These are phyloP conservation scores for Baudoinia panamericana DNA, from an alignment of 495 filamentous ascomycete genomes.

Conservation along the genomic window DNA sequence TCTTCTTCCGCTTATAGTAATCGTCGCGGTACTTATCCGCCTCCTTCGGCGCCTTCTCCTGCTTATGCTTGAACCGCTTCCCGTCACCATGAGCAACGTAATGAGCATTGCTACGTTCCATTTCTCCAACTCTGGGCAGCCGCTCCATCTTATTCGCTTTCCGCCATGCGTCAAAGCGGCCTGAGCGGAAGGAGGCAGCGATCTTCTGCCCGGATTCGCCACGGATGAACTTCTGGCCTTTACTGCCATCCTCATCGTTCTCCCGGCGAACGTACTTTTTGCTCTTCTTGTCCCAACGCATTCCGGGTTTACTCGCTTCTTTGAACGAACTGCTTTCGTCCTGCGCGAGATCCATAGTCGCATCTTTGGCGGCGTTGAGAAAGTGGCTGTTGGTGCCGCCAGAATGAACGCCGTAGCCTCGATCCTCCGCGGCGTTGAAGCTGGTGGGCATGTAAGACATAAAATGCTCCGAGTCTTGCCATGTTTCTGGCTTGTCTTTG, in stretches of 20 bases:
- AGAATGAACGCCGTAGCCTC: conserved; percentile 82
- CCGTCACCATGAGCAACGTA: conserved; percentile 22
- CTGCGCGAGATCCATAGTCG: conserved; percentile 76
- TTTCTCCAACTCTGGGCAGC: conserved; percentile 69
- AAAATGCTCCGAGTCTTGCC: conserved; percentile 77
- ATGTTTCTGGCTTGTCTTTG: conserved; percentile 35
- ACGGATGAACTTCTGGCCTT: conserved; percentile 67
- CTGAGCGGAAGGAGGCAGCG: conserved; percentile 79
- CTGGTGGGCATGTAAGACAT: conserved; percentile 83
- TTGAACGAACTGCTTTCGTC: conserved; percentile 66
- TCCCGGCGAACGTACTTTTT: conserved; percentile 83
- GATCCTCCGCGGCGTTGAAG: conserved; percentile 68
- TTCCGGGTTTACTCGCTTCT: conserved; percentile 49
- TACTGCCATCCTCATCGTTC: conserved; percentile 90
- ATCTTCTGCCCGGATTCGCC: conserved; percentile 95
- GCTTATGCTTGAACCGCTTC: conserved; percentile 61
- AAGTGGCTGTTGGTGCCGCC: conserved; percentile 66
- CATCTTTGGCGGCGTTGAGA: conserved; percentile 64
- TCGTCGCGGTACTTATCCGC: conserved; percentile 84
- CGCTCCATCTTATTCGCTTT: conserved; percentile 65
- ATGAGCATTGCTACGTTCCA: conserved; percentile 42
- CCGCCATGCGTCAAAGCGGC: conserved; percentile 85
- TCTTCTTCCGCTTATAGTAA: conserved; percentile 81
- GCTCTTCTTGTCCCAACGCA: conserved; percentile 94
- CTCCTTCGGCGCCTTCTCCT: conserved; percentile 75